Conservation (phyloP, 2,329 filamentous ascomycete genomes). For the Botrytis deweyae region DNA sequence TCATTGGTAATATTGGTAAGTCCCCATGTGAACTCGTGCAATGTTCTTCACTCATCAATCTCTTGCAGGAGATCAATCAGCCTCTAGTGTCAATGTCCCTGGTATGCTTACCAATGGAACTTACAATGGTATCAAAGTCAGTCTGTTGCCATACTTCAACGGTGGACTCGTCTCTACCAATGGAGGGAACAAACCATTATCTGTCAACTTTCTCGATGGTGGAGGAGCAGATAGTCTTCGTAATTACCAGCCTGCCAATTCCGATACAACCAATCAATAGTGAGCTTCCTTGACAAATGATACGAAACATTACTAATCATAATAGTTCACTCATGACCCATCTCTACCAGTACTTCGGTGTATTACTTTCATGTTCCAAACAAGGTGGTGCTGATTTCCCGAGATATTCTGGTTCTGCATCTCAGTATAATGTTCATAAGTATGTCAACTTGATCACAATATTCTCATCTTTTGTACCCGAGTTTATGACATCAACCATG, state of each 20-base stretch:
- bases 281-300: constrained; percentile 33
- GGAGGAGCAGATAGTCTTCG: constrained; percentile 53
- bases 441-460: constrained; percentile 19
- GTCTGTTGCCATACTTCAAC: constrained; percentile 60
- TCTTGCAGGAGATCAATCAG: constrained; percentile 51
- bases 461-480: neutral
- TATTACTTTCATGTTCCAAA: constrained; percentile 54
- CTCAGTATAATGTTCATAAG: constrained; percentile 56
- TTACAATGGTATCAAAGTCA: constrained; percentile 52
- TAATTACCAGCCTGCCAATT: constrained; percentile 52
- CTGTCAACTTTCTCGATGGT: constrained; percentile 61
- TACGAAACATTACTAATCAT: constrained; percentile 21
- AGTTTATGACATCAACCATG: neutral
- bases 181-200: constrained; percentile 44
- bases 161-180: constrained; percentile 56
- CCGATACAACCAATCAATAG: constrained; percentile 56
- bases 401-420: constrained; percentile 47
- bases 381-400: constrained; percentile 52
- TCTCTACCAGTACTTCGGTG: constrained; percentile 61
- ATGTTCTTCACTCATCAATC: neutral
- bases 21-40: neutral
- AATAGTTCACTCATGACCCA: constrained; percentile 54
- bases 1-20: constrained; percentile 62
- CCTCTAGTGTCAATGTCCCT: constrained; percentile 52
- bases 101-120: constrained; percentile 55